Conservation (phyloP, 495 filamentous ascomycete species). For the Aspergillus panamensis region DNA sequence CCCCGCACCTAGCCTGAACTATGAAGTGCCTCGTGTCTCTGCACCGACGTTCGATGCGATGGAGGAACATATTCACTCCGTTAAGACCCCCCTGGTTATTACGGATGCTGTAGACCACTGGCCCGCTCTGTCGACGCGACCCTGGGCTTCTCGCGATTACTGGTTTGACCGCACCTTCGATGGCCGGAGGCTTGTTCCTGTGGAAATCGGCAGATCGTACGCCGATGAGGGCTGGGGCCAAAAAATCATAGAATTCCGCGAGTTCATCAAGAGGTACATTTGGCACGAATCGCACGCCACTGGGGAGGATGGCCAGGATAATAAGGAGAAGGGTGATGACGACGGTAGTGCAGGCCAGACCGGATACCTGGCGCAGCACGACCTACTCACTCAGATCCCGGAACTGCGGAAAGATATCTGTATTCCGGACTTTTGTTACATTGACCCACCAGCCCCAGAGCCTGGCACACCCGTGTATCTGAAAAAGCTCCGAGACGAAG, state of each 20-base stretch:
- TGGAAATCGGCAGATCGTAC: conserved; percentile 89
- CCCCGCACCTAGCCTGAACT: conserved; percentile 32
- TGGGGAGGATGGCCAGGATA: not conserved
- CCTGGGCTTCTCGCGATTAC: conserved; percentile 73
- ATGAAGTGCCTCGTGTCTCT: conserved; percentile 35
- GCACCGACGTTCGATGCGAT: conserved; percentile 59
- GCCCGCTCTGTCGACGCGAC: conserved; percentile 67
- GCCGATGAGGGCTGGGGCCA: conserved; percentile 86
- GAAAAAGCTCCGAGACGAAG: conserved; percentile 39
- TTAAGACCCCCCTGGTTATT: conserved; percentile 66
- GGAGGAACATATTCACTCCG: conserved; percentile 54
- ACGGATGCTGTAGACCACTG: conserved; percentile 61
- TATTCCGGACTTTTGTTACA: conserved; percentile 84
- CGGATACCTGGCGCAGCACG: conserved; percentile 92
- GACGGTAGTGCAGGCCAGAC: conserved; percentile 20
- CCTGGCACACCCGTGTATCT: conserved; percentile 48
- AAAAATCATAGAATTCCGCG: conserved; percentile 67
- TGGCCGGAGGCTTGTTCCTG: conserved; percentile 76
- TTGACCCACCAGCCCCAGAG: conserved; percentile 47
- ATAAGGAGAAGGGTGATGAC: conserved; percentile 12
- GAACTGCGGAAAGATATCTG: conserved; percentile 69
- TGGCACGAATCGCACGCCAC: conserved; percentile 25
- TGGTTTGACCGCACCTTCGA: conserved; percentile 70
- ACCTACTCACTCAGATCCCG: conserved; percentile 80
- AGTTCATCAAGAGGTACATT: conserved; percentile 66